Base-by-base conservation (phyloP, 768 basidiomycete species). In the Tylopilus balloui region DNA sequence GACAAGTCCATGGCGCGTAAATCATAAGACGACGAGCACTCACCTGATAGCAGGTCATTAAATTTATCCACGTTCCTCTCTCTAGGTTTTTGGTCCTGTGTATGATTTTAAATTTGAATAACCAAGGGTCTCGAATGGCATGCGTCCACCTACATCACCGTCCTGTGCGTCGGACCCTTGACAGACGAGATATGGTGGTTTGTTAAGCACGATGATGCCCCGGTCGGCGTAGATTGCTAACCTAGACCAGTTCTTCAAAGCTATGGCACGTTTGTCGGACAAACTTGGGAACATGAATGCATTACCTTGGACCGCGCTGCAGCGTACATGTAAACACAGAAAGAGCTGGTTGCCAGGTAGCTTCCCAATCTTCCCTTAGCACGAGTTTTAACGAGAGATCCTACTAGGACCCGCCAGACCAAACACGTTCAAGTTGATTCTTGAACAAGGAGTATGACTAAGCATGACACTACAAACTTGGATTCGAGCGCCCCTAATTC, bases 141-240 rank as follows among this genome's bases (percentile, higher is more conserved):
- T 40, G 40, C 31, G 38, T 42, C 23, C 43, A 58, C 59, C 32
- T 38, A 64, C 66, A 35, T 61, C 44, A 24, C 36, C 40, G 43
- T 57, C 50, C 42, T 62, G 62, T 50, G 14, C 40, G 34, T 73
- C 48, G 24, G 62, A 68, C 45, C 62, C 59, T 64, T 84, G 83
- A 48, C 78, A 81, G 12, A 80, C 61, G 35, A 85, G 68, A 19
- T 73, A 76, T 4, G 79, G 71, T 3, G 83, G 82, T 59, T 86
- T 86, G 58, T 83, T 80, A 35, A 83, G 55, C 7, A 83, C 71
- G 15, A 83, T 64, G n/a, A 78, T 48, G 17, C 71, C 69, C 35
- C 73, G 71, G 64, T 85, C 83, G 48, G 75, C 69, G 59, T 82
- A 86, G 7, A 83, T 49, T 15, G 66, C 68, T 25, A 58, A 32